Evolutionary conservation across 345 rosid genomes (phyloP), one percentile per base, ranked within the genome.

Genomic region (Salix brachista): DNA sequence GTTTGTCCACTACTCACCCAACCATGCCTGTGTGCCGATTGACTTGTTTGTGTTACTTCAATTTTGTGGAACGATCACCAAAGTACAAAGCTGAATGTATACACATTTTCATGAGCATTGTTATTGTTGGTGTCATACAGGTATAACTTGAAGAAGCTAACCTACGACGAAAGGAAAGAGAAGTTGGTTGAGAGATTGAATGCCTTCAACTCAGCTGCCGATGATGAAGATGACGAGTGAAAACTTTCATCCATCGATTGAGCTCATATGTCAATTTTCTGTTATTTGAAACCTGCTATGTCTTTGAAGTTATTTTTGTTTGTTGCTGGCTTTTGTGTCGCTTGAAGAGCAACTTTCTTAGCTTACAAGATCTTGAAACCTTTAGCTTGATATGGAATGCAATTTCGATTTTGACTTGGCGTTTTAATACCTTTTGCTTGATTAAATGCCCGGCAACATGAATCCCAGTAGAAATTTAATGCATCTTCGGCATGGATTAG

Each of bases 91-190:
- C 64, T 50, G 37, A 23, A 23, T 1, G 30, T 36, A 28, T 9
- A 16, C 26, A 17, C 14, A 26, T 26, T 5, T 12, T 36, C 39
- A 44, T 67, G 28, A 42, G 18, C 18, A 0, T 21, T 41, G 14
- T 39, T 9, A 39, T 26, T 21, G 5, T 72, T 26, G 70, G 41
- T 41, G 39, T 14, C 32, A 79, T 41, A 32, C 90, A 92, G 98
- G 86, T 88, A 82, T 83, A 94, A 92, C 80, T 85, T 90, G 89
- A 94, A 87, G 91, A 94, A 89, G 83, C 85, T 92, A 42, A 91
- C 97, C 0, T 95, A 93, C 5, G 97, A 95, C 41, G 93, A 93
- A 60, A 89, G 97, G 86, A 95, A 88, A 85, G 88, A 84, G 21
- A 87, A 87, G 85, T 84, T 94, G 94, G 86, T 94, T 0, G 97